phyloP scores from a whole-genome alignment of 2,329 filamentous ascomycete genomes.

The Sporothrix protearum region DNA sequence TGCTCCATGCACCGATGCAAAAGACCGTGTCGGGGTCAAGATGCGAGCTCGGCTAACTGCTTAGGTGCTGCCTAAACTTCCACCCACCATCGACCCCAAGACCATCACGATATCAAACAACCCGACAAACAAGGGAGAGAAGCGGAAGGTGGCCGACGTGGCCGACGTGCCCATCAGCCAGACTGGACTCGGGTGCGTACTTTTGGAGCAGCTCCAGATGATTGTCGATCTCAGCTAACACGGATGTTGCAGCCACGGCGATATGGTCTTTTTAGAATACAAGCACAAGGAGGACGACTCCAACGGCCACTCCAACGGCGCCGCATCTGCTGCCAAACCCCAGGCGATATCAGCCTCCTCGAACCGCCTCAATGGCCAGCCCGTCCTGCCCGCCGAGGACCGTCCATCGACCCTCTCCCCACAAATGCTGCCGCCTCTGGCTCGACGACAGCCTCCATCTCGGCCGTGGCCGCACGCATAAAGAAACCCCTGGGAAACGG shows the following conservation, averaged over 20 bases:
- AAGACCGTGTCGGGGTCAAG: not conserved
- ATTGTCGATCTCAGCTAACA: not conserved
- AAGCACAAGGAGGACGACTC: conserved; percentile 52
- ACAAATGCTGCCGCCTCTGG: not conserved
- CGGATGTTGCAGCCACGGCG: conserved; percentile 66
- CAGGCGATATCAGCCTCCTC: conserved; percentile 49
- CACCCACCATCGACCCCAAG: conserved; percentile 57
- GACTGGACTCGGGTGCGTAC: conserved; percentile 56
- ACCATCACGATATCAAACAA: conserved; percentile 61
- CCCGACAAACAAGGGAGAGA: conserved; percentile 53
- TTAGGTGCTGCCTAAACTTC: conserved; percentile 57
- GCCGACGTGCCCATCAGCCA: conserved; percentile 53
- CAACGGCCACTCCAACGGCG: conserved; percentile 42
- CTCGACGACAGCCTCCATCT: conserved; percentile 17
- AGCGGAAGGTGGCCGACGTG: conserved; percentile 58
- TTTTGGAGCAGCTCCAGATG: not conserved
- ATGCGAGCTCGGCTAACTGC: conserved; percentile 24
- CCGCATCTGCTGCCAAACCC: conserved; percentile 32
- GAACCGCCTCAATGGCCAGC: conserved; percentile 74
- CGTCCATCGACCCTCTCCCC: conserved; percentile 57
- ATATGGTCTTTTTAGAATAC: conserved; percentile 85
- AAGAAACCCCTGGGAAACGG: conserved; percentile 93
- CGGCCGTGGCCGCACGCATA: conserved; percentile 58
- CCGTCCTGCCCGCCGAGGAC: conserved; percentile 66
- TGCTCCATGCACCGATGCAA: too few relatives aligned